Evolutionary conservation across 768 basidiomycete species (phyloP), one percentile per base, ranked within the genome.

Genomic region (Auricularia auricula-judae): DNA sequence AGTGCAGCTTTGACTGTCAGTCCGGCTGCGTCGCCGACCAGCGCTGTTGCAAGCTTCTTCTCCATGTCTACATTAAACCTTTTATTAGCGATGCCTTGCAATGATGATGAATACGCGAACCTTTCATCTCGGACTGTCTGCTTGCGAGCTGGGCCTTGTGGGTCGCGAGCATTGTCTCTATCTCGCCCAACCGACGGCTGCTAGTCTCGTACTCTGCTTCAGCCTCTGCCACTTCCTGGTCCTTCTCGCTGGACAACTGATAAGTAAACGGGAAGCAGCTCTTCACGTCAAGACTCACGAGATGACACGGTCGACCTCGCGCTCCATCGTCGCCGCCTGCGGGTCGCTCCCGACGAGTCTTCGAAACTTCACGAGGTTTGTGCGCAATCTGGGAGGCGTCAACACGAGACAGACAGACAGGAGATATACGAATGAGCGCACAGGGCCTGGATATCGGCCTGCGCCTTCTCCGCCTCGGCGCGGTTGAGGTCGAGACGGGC

Each of bases 401-500:
- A 65, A 11, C 23, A 63, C 59, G 35, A 36, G 54, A 43, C 21
- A 21, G 63, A 23, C 69, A 29, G 67, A 62, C 65, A 10, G n/a
- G 65, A n/a, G 43, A 34, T 63, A 10, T 44, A 11, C 11, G 43
- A 51, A 21, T 11, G 16, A 51, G 18, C 87, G 65, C 66, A 93
- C 91, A 80, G 85, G 63, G 81, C 85, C 67, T 82, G 77, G 14
- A 93, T 79, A 47, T 93, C 90, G 16, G 76, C 77, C 56, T 78
- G 76, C 75, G 89, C 91, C 64, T 75, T 80, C 72, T 80, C 83
- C 54, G 86, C 72, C 67, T 94, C 91, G 1, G 77, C 77, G 65
- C 86, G 79, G 71, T 91, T 89, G 66, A 96, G 70, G 47, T 88
- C 84, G 62, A 98, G 73, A 69, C 84, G 87, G 2, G 94, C 92